phyloP scores from a whole-genome alignment of 78 protist genomes.

The Guillardia theta region DNA sequence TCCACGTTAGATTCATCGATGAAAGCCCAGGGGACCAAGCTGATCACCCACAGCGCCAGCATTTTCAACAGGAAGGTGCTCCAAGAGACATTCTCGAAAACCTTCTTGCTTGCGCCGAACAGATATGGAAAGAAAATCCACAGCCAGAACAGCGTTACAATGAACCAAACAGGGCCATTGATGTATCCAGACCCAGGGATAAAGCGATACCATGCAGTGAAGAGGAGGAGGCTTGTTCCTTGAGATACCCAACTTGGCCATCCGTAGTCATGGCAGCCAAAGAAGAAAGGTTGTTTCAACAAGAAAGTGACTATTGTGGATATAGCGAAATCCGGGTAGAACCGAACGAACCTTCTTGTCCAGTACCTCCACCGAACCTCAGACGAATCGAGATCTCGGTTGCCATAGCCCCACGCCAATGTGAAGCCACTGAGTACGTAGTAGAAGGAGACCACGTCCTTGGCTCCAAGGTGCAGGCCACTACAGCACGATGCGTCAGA shows the following conservation, averaged over 20 bases:
- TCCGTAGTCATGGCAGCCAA: background rate
- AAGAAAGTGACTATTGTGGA: background rate
- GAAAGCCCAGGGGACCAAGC: background rate
- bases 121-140: background rate
- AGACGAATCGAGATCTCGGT: background rate
- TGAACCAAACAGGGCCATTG: slow-evolving; percentile 1
- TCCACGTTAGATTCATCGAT: background rate
- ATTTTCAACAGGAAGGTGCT: background rate
- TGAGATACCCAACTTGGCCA: background rate
- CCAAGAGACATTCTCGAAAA: background rate
- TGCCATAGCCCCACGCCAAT: background rate
- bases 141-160: slow-evolving; percentile 8
- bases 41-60: background rate
- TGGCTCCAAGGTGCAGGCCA: background rate
- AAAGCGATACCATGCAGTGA: background rate
- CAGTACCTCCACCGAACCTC: slow-evolving; percentile 18
- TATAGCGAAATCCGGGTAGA: background rate
- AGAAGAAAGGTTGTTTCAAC: background rate
- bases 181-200: background rate
- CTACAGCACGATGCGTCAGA: no score
- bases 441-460: background rate
- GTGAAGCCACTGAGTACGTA: background rate
- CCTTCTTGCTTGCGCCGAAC: background rate
- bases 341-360: background rate
- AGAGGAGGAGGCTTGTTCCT: background rate